A percentile compares a stretch with the other conserved stretches of the same genome.
These are phyloP conservation scores for Cryptosporidium ryanae DNA, from an alignment of 169 alveolate genomes.

Conservation along the genomic window DNA sequence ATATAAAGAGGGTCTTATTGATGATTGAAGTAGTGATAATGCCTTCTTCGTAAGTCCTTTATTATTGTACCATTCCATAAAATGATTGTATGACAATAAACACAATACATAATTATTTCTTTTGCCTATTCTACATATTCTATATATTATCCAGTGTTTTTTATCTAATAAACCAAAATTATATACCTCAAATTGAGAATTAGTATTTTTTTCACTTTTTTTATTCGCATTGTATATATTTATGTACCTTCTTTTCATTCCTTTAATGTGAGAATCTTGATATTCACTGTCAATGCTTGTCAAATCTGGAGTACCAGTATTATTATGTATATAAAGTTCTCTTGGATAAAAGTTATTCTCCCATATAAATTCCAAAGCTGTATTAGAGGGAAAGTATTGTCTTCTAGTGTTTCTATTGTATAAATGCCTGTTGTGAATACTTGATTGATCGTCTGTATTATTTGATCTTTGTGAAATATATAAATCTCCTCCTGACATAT, in stretches of 20 bases:
- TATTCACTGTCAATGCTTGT: background rate
- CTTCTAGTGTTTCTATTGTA: background rate
- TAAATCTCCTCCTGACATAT: conserved; percentile 23
- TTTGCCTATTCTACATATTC: conserved; percentile 13
- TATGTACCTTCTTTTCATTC: conserved; percentile 5
- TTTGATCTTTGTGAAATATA: conserved; percentile 22
- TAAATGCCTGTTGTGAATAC: background rate
- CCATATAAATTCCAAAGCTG: conserved; percentile 42
- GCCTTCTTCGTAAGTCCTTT: conserved; percentile 58
- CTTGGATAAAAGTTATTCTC: conserved; percentile 34
- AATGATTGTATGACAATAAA: conserved; percentile 45
- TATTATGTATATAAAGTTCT: conserved; percentile 12
- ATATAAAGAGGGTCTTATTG: background rate
- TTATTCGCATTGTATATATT: conserved; percentile 13
- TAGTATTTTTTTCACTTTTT: conserved; percentile 11
- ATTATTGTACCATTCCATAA: conserved; percentile 45
- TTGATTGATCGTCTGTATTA: background rate
- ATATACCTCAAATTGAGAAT: conserved; percentile 34
- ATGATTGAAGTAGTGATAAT: conserved; percentile 23
- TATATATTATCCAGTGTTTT: conserved; percentile 44
- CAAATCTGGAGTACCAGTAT: background rate
- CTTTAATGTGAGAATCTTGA: background rate
- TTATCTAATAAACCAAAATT: conserved; percentile 50
- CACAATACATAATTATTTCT: conserved; percentile 18
- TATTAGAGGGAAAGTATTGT: conserved; percentile 14